phyloP scores from a whole-genome alignment of 2,329 filamentous ascomycete genomes.

The Diaporthe sp. region DNA sequence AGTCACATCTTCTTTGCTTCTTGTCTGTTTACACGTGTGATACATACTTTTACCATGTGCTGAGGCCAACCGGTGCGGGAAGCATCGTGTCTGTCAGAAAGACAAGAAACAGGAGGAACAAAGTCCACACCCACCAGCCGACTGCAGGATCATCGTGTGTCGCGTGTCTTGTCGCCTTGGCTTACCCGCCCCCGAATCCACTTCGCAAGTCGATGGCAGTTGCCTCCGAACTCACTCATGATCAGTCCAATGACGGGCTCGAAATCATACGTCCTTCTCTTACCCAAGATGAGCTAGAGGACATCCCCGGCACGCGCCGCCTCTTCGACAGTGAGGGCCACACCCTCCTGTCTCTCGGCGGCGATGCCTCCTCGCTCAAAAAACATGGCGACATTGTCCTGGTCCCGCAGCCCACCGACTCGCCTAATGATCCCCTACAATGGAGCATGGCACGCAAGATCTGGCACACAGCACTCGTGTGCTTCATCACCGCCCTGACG shows the following conservation, averaged over 20 bases:
- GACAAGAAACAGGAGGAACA: slow-evolving; percentile 1
- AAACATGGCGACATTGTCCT: slow-evolving; percentile 62
- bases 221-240: slow-evolving; percentile 35
- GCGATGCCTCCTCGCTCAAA: slow-evolving; percentile 40
- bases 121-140: neutral
- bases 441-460: slow-evolving; percentile 63
- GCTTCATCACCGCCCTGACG: slow-evolving; percentile 67
- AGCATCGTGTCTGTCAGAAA: slow-evolving; percentile 38
- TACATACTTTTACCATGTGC: slow-evolving; percentile 39
- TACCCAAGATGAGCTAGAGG: slow-evolving; percentile 42
- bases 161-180: slow-evolving; percentile 29
- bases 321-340: slow-evolving; percentile 42
- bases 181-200: slow-evolving; percentile 29
- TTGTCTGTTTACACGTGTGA: neutral
- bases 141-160: slow-evolving; percentile 6
- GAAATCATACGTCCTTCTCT: slow-evolving; percentile 39
- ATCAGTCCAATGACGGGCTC: slow-evolving; percentile 38
- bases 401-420: slow-evolving; percentile 66
- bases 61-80: slow-evolving; percentile 42
- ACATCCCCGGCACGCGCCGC: slow-evolving; percentile 40
- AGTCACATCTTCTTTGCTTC: neutral
- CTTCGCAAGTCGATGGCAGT: slow-evolving; percentile 40
- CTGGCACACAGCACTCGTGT: slow-evolving; percentile 65
- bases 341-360: slow-evolving; percentile 37
- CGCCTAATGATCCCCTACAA: slow-evolving; percentile 67